Evolutionary conservation across 306 rosid genomes (phyloP), one percentile per base, ranked within the genome.

Genomic region (Inga laurina): DNA sequence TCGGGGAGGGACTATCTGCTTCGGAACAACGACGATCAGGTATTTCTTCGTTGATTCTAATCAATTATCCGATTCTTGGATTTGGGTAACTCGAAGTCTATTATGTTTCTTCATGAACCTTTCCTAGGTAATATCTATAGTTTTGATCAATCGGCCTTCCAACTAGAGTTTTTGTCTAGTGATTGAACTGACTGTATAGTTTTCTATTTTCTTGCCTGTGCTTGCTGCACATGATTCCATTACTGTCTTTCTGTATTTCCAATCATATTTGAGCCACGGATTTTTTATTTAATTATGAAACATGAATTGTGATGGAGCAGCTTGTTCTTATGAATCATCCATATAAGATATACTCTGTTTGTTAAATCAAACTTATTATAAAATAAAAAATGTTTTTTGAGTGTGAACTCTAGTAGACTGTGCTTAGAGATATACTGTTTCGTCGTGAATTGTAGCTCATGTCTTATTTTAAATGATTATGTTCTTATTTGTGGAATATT

Each of bases 1-100:
- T 18, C 87, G 4, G 79, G 61, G 1, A 90, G 92, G 48, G 92
- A 90, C 81, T 92, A 82, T 72, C 92, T 94, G 3, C 67, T 89
- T 46, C 87, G 88, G 13, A 92, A 89, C 90, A 91, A 87, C 27
- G 92, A 79, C 32, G 92, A 91, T 85, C 91, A 87, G 92, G 95
- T 94, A 74, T 37, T 37, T 37, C 41, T 37, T 37, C 9, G 71
- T 7, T 27, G 44, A 3, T 21, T 9, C 3, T 13, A 10, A 34
- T 15, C 39, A 7, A 12, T 72, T 21, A 45, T 3, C 30, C n/a
- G 10, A 27, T 9, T 81, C 10, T 11, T 59, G 37, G 7, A 51
- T 11, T 74, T 62, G 21, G 65, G 13, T 21, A 70, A 46, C 11
- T 49, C n/a, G 2, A 22, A 19, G 22, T 52, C 18, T 30, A 37